Conservation (phyloP, 305 asterid genomes). For the Petunia hybrid region DNA sequence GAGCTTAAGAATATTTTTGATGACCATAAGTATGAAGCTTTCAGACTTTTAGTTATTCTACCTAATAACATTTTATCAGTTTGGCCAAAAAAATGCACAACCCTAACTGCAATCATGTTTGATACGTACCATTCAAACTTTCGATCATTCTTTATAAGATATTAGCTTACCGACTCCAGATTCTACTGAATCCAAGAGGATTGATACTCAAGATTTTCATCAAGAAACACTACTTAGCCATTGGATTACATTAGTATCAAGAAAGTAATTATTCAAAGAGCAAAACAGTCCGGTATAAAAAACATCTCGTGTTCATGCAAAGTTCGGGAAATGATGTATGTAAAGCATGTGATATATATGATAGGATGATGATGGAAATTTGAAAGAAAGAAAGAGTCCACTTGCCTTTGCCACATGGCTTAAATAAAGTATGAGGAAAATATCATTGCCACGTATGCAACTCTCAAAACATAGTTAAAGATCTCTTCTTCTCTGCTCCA, state of each 20-base stretch:
- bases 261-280: background rate
- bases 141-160: background rate
- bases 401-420: constrained; percentile 26
- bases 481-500: constrained; percentile 30
- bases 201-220: background rate
- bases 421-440: constrained; percentile 28
- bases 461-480: constrained; percentile 21
- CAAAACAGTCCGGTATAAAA: background rate
- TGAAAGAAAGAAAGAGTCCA: background rate
- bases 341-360: background rate
- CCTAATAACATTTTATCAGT: too few species aligned
- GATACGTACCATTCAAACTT: too few species aligned
- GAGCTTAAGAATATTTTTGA: too few species aligned
- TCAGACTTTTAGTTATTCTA: too few species aligned
- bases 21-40: too few species aligned
- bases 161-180: background rate
- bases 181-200: background rate
- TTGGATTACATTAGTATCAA: background rate
- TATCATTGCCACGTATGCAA: constrained; percentile 35
- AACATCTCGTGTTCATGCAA: too few species aligned
- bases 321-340: background rate
- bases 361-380: background rate
- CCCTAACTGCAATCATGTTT: too few species aligned
- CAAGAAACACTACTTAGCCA: too few species aligned
- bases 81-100: too few species aligned